These are phyloP conservation scores for Populus deltoides DNA, from an alignment of 345 rosid genomes.

Conservation along the genomic window DNA sequence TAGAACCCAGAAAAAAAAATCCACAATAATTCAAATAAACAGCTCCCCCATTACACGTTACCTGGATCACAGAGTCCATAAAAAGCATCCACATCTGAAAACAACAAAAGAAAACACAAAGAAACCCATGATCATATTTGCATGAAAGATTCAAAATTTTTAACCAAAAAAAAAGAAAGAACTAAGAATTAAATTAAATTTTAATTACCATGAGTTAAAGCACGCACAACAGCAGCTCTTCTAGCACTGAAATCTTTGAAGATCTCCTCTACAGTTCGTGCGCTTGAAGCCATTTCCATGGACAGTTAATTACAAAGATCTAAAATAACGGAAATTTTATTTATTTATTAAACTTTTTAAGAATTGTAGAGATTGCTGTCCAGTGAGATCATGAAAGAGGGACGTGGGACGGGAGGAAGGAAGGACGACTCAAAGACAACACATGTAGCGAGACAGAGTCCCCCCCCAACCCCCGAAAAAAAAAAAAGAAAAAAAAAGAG, in stretches of 20 bases:
- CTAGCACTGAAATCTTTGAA: constrained; percentile 24
- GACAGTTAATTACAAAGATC: constrained; percentile 8
- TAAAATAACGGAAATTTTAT: background rate
- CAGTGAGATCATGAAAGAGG: background rate
- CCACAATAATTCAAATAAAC: constrained; percentile 5
- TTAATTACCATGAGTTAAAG: constrained; percentile 16
- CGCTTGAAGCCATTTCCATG: constrained; percentile 25
- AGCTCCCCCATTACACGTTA: constrained; percentile 4
- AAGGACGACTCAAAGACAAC: background rate
- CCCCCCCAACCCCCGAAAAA: background rate
- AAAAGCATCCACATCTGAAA: constrained; percentile 21
- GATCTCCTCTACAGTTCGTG: constrained; percentile 25
- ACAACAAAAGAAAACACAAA: background rate
- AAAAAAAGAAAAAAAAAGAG: background rate
- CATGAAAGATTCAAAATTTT: background rate
- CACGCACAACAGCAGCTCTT: constrained; percentile 20
- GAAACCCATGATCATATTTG: background rate
- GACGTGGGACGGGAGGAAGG: background rate
- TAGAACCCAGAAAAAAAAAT: background rate
- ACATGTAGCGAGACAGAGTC: constrained; percentile 1
- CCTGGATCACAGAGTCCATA: constrained; percentile 26
- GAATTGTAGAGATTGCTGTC: background rate
- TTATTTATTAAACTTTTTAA: background rate
- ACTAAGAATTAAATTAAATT: background rate
- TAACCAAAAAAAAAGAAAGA: background rate